These are phyloP conservation scores for Kodamaea laetipori DNA, from an alignment of 805 yeast genomes.

Conservation along the genomic window DNA sequence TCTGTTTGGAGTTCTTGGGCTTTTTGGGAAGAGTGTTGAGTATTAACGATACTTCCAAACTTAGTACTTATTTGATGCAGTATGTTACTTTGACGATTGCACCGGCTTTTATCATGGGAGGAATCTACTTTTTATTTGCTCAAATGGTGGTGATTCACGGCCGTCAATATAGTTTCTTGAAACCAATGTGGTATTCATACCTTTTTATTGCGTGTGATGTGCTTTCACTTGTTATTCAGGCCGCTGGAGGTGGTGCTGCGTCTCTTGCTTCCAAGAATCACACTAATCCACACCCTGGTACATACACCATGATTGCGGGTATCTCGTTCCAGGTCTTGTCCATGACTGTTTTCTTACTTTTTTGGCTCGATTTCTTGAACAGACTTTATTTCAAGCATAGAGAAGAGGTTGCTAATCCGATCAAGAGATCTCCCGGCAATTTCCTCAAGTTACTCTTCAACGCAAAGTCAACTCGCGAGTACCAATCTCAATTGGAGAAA, in stretches of 20 bases:
- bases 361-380: slow-evolving; percentile 39
- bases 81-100: slow-evolving; percentile 39
- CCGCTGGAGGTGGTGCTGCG: slow-evolving; percentile 43
- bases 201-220: slow-evolving; percentile 42
- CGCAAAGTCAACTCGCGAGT: slow-evolving; percentile 23
- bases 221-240: slow-evolving; percentile 40
- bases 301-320: slow-evolving; percentile 41
- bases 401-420: slow-evolving; percentile 13
- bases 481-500: slow-evolving; percentile 30
- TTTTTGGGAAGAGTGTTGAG: slow-evolving; percentile 40
- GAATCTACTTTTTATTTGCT: slow-evolving; percentile 43
- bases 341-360: slow-evolving; percentile 37
- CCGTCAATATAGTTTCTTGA: slow-evolving; percentile 36
- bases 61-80: slow-evolving; percentile 32
- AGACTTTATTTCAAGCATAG: slow-evolving; percentile 34
- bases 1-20: slow-evolving; percentile 38
- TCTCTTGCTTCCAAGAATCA: slow-evolving; percentile 28
- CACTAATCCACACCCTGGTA: slow-evolving; percentile 32
- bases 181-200: slow-evolving; percentile 48
- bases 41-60: slow-evolving; percentile 24
- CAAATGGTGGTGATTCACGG: slow-evolving; percentile 43
- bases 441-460: slow-evolving; percentile 33
- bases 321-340: slow-evolving; percentile 40
- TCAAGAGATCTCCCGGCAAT: slow-evolving; percentile 25
- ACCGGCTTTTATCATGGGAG: slow-evolving; percentile 48